phyloP scores from a whole-genome alignment of 768 basidiomycete genomes.

The Lactarius pseudohatsudake region DNA sequence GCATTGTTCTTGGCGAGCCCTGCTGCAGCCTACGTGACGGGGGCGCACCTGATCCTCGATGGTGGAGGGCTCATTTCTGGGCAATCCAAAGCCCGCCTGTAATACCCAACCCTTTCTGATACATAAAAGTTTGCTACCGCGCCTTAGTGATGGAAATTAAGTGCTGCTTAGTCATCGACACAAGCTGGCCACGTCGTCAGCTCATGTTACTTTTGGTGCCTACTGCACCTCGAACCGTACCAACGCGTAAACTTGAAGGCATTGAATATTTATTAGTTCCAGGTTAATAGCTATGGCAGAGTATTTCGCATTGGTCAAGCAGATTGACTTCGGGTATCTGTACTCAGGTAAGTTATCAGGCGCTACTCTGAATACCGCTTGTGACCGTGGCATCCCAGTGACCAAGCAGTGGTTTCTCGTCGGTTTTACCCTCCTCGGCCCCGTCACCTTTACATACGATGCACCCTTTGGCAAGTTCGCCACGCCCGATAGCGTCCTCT shows the following conservation, averaged over 20 bases:
- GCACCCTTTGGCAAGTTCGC: constrained; percentile 84
- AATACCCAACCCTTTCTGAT: neutral
- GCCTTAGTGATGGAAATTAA: neutral
- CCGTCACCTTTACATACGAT: constrained; percentile 52
- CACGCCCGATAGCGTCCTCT: constrained; percentile 46
- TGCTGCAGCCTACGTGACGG: constrained; percentile 73
- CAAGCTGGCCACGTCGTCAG: neutral
- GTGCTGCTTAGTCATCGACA: neutral
- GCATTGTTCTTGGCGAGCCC: constrained; percentile 50
- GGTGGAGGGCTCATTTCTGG: constrained; percentile 39
- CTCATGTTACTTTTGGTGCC: neutral
- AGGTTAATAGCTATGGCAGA: neutral
- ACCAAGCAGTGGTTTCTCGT: constrained; percentile 25
- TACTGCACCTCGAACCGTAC: neutral
- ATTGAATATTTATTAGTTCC: neutral
- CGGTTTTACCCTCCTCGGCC: constrained; percentile 28
- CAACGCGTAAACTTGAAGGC: neutral
- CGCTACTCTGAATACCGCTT: neutral
- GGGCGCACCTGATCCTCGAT: constrained; percentile 68
- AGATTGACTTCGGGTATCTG: constrained; percentile 24
- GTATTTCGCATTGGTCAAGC: constrained; percentile 14
- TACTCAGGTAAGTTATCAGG: constrained; percentile 17
- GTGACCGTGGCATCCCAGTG: neutral
- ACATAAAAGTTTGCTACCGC: too few relatives aligned
- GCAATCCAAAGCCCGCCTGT: constrained; percentile 10